A percentile compares a stretch with the other conserved stretches of the same genome.
Evolutionary conservation across 1,284 basidiomycete species (phyloP).

Genomic region (Pseudozyma sp.): DNA sequence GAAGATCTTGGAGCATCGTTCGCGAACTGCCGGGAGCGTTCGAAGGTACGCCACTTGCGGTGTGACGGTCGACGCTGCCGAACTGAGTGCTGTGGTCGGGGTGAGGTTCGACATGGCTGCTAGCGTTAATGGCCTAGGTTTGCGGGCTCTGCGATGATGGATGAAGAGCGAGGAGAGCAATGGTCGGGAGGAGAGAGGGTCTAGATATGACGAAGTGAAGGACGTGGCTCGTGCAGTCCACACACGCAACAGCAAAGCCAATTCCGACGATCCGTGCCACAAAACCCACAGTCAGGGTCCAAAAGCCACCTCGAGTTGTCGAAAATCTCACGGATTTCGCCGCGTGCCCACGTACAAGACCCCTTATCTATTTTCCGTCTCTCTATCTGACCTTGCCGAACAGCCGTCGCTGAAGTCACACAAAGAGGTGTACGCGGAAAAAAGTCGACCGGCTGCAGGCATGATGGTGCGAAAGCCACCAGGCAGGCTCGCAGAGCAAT

Average conservation of each 20-base stretch:
- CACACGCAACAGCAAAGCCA: not conserved
- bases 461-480: no score
- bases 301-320: not conserved
- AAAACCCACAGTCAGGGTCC: slow-evolving; percentile 19
- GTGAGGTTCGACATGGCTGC: not conserved
- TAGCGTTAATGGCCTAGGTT: not conserved
- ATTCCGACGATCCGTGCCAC: slow-evolving; percentile 30
- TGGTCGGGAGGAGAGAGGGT: not conserved
- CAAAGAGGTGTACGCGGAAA: no score
- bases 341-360: not conserved
- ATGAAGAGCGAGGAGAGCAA: not conserved
- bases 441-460: no score
- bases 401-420: not conserved
- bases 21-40: slow-evolving; percentile 86
- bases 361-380: not conserved
- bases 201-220: not conserved
- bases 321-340: not conserved
- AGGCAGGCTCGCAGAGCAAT: not conserved
- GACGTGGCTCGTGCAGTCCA: slow-evolving; percentile 29
- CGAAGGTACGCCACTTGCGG: slow-evolving; percentile 74
- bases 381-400: not conserved
- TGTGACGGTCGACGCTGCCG: slow-evolving; percentile 10
- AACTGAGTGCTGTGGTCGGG: not conserved
- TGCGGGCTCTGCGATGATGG: no score
- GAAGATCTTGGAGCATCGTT: slow-evolving; percentile 83